A percentile compares a stretch with the other conserved stretches of the same genome.
Evolutionary conservation across 2,329 filamentous ascomycete genomes (phyloP).

Genomic region (Colletotrichum sp.): DNA sequence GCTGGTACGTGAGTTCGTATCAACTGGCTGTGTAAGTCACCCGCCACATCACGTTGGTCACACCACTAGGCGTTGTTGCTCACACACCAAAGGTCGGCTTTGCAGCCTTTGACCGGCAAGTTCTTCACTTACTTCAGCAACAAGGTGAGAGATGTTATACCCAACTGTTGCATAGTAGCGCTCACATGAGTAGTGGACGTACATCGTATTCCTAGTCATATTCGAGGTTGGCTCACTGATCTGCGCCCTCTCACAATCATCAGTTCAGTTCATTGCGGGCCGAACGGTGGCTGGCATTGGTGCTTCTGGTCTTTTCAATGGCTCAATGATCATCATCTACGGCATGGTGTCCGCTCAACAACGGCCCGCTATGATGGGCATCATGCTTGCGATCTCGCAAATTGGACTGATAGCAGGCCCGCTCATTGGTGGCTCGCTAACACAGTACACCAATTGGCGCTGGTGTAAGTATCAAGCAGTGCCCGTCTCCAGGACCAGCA

Average conservation of each 20-base stretch:
- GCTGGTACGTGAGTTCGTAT: constrained; percentile 60
- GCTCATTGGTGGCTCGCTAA: constrained; percentile 29
- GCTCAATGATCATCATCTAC: constrained; percentile 36
- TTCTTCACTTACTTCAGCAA: constrained; percentile 48
- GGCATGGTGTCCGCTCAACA: constrained; percentile 29
- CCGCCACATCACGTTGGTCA: constrained; percentile 18
- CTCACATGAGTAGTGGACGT: constrained; percentile 27
- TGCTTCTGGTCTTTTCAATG: constrained; percentile 45
- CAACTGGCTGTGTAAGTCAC: constrained; percentile 51
- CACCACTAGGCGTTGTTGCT: not conserved
- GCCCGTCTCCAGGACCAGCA: not conserved
- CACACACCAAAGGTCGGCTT: constrained; percentile 40
- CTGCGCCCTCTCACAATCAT: constrained; percentile 48
- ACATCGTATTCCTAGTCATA: constrained; percentile 31
- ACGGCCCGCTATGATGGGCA: constrained; percentile 37
- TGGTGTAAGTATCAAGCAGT: constrained; percentile 34
- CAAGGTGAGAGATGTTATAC: constrained; percentile 26
- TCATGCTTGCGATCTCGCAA: constrained; percentile 33
- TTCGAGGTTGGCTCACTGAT: constrained; percentile 49
- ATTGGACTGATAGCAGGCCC: constrained; percentile 52
- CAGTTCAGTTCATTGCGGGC: constrained; percentile 52
- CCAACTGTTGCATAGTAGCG: not conserved
- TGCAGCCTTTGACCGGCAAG: constrained; percentile 58
- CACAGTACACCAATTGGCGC: constrained; percentile 32
- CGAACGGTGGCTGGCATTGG: constrained; percentile 53